Evolutionary conservation across 345 rosid species (phyloP).

Genomic region (Salix suchowensis): DNA sequence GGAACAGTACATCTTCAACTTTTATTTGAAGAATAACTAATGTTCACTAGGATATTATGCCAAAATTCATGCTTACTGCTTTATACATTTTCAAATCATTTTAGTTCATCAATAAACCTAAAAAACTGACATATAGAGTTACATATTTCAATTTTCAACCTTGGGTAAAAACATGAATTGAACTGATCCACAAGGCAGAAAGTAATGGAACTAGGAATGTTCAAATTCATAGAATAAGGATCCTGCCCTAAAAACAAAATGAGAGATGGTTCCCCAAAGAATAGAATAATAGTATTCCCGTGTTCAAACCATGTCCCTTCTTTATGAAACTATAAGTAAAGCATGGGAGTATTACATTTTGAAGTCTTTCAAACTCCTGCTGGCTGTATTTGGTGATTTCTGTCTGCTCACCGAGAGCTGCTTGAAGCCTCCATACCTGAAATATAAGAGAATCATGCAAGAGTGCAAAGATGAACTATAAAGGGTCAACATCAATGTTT

Average conservation of each 20-base stretch:
- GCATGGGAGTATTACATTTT: slow-evolving; percentile 49
- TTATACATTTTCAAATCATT: background rate
- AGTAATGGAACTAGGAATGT: background rate
- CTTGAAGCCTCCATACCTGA: slow-evolving; percentile 98
- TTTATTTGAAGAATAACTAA: background rate
- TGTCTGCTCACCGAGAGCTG: slow-evolving; percentile 93
- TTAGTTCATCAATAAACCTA: background rate
- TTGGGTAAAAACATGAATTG: background rate
- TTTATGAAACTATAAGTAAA: background rate
- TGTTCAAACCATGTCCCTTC: background rate
- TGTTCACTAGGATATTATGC: background rate
- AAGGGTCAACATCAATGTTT: background rate
- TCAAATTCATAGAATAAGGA: background rate
- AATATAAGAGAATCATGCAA: background rate
- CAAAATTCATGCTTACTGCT: background rate
- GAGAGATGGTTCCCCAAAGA: background rate
- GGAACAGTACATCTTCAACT: background rate
- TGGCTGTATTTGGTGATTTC: slow-evolving; percentile 85
- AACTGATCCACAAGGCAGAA: background rate
- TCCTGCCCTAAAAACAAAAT: background rate
- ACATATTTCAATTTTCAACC: background rate
- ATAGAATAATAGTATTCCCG: background rate
- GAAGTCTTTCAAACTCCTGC: slow-evolving; percentile 92
- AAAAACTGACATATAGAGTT: background rate
- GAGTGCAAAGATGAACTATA: background rate